Evolutionary conservation across 345 rosid species (phyloP).

Genomic region (Populus tremula): DNA sequence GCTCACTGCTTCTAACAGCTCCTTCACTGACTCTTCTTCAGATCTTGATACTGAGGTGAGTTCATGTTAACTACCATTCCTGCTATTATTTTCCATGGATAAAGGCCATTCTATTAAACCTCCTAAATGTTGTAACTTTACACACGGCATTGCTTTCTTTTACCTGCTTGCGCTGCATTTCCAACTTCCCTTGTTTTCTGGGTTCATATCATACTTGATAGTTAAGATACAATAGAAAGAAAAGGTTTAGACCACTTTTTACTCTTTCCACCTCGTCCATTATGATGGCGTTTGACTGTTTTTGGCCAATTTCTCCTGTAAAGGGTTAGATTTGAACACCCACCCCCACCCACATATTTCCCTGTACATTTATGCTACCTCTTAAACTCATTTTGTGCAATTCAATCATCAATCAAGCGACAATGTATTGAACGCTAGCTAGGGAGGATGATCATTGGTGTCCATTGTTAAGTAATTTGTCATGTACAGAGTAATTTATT

Average conservation of each 20-base stretch:
- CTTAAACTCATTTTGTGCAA: not conserved
- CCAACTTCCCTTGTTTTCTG: not conserved
- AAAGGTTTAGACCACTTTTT: conserved; percentile 15
- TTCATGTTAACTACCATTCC: not conserved
- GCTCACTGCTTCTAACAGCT: conserved; percentile 53
- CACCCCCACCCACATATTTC: no score
- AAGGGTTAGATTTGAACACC: not conserved
- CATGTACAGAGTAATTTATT: no score
- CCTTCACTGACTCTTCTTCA: conserved; percentile 49
- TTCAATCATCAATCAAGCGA: no score
- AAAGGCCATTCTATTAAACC: no score
- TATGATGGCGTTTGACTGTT: conserved; percentile 22
- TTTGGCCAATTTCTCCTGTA: conserved; percentile 3
- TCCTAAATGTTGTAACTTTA: no score
- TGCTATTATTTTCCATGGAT: no score
- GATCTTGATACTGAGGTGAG: conserved; percentile 77
- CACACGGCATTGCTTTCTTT: no score
- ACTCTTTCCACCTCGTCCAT: conserved; percentile 18
- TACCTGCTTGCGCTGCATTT: not conserved
- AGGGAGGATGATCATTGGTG: no score
- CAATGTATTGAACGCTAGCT: no score
- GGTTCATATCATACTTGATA: not conserved
- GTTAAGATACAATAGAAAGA: not conserved
- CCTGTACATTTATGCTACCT: not conserved
- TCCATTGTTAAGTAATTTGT: no score